Evolutionary conservation across 768 basidiomycete genomes (phyloP).

Genomic region (Mycena galopus): DNA sequence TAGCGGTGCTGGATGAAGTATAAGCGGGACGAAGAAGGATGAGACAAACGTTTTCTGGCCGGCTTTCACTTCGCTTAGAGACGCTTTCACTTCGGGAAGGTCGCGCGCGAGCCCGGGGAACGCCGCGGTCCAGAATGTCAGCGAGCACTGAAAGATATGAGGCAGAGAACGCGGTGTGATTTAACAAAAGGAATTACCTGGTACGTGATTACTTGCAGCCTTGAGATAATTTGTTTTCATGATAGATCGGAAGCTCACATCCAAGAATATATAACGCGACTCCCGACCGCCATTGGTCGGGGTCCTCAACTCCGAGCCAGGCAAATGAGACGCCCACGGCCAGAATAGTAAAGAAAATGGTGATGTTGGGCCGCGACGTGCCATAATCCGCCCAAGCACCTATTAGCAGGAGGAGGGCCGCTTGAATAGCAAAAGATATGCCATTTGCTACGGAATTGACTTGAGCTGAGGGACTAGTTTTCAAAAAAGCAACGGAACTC

Average conservation of each 20-base stretch:
- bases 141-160: constrained; percentile 59
- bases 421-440: constrained; percentile 83
- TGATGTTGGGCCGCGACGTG: constrained; percentile 75
- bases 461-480: not conserved
- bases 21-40: not conserved
- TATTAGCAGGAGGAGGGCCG: constrained; percentile 71
- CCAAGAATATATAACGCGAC: constrained; percentile 75
- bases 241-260: constrained; percentile 53
- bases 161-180: not conserved
- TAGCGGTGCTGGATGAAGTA: not conserved
- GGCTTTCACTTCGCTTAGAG: constrained; percentile 52
- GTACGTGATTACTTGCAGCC: constrained; percentile 72
- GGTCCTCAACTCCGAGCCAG: constrained; percentile 81
- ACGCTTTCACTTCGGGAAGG: constrained; percentile 75
- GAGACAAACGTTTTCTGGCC: constrained; percentile 62
- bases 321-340: constrained; percentile 79
- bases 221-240: not conserved
- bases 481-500: constrained; percentile 41
- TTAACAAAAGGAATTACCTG: constrained; percentile 57
- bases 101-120: constrained; percentile 82
- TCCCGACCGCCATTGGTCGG: constrained; percentile 73
- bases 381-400: constrained; percentile 90
- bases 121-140: constrained; percentile 89
- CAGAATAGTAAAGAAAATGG: constrained; percentile 77
- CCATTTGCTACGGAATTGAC: constrained; percentile 66